phyloP scores from a whole-genome alignment of 345 rosid genomes.

The Corymbia maculata region DNA sequence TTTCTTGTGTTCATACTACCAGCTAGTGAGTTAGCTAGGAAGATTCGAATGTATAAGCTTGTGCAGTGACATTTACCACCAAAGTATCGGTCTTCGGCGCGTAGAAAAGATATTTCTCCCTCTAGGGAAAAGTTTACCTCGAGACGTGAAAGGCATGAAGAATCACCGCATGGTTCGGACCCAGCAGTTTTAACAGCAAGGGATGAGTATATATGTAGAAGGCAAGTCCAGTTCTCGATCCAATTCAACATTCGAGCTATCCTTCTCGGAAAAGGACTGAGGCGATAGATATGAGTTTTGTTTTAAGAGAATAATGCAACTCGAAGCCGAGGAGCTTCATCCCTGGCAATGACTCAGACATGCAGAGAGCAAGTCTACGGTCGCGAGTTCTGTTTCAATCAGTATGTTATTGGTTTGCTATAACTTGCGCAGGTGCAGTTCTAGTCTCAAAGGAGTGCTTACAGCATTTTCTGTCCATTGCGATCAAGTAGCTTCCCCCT shows the following conservation, averaged over 20 bases:
- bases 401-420: not conserved
- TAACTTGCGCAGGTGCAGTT: not conserved
- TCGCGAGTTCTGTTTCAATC: not conserved
- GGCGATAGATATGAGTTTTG: not conserved
- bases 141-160: not conserved
- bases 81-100: not conserved
- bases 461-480: not conserved
- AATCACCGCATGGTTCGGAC: not conserved
- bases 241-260: not conserved
- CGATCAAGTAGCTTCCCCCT: not conserved
- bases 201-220: not conserved
- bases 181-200: not conserved
- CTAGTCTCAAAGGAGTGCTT: not conserved
- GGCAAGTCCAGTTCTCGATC: not conserved
- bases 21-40: not conserved
- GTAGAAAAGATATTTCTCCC: not conserved
- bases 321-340: not conserved
- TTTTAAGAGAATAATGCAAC: not conserved
- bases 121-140: not conserved
- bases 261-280: not conserved
- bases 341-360: not conserved
- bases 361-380: not conserved
- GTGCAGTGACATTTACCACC: not conserved
- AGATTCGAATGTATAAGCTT: not conserved
- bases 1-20: not conserved